Base-by-base conservation (phyloP, 805 yeast species). In the Kodamaea laetipori region DNA sequence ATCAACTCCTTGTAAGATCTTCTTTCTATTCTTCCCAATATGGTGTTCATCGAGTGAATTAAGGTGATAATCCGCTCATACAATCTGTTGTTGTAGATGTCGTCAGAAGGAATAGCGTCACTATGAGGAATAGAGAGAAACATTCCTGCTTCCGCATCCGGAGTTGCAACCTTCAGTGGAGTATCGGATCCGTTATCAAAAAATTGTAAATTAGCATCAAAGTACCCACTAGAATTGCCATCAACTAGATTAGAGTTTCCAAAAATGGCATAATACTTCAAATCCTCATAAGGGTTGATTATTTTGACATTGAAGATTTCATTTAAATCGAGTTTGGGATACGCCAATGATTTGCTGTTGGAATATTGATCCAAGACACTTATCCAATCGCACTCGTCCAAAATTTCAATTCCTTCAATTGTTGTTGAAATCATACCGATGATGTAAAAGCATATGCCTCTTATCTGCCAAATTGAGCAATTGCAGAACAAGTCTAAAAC, bases 331-430 rank as follows among this genome's bases (percentile, higher is more conserved):
- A 24, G 24, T n/a, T 37, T 39, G 4, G 54, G 54, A 21, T 50
- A 50, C 18, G 54, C 48, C 45, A 50, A 42, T 11, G 48, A 33
- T n/a, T 37, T 39, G 17, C 52, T 47, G 7, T 30, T 40, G 16
- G 43, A 24, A 16, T 50, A 48, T n/a, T 45, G 25, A 31, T 50
- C 49, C 23, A 37, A 37, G 6, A 47, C 48, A 11, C 46, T 48
- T 3, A 49, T 45, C 97, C 97, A 92, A 1, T 82, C 82, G 42
- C 76, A 69, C 53, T 89, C 96, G 56, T 88, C 96, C 44, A 90
- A 66, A 11, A 90, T 80, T 57, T 90, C 97, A 16, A 82, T 74
- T 0, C 98, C 98, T 55, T 87, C 89, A 11, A 67, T 69, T 0
- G 95, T 87, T 16, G 74, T 73, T 0, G 94, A 72, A 18, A 90